These are phyloP conservation scores for Verticillium nonalfalfae DNA, from an alignment of 2,329 filamentous ascomycete species.

Conservation along the genomic window DNA sequence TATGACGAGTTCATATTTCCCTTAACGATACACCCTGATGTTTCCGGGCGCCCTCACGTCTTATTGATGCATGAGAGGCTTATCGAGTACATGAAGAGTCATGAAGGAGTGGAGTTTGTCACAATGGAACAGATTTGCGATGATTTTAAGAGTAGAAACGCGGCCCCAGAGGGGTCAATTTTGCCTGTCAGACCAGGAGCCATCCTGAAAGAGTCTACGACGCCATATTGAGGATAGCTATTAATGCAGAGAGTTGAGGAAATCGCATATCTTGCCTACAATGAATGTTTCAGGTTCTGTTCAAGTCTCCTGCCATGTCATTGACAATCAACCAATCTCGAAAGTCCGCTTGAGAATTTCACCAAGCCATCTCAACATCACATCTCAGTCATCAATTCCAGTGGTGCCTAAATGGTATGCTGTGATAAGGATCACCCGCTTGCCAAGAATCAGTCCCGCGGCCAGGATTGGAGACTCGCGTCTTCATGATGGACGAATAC, in stretches of 20 bases:
- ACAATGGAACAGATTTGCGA: slow-evolving; percentile 68
- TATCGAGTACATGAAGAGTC: slow-evolving; percentile 62
- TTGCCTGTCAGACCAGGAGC: slow-evolving; percentile 48
- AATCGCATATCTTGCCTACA: too few species aligned
- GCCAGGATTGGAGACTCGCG: too few species aligned
- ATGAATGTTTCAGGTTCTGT: too few species aligned
- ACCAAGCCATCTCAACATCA: too few species aligned
- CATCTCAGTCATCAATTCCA: too few species aligned
- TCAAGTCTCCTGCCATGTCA: too few species aligned
- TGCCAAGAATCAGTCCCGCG: too few species aligned
- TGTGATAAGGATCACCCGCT: too few species aligned
- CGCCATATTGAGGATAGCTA: neutral
- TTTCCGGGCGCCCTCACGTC: slow-evolving; percentile 65
- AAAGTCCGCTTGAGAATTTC: too few species aligned
- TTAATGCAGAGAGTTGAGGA: too few species aligned
- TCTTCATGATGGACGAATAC: neutral
- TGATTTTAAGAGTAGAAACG: slow-evolving; percentile 64
- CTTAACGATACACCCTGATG: slow-evolving; percentile 71
- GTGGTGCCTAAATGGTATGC: too few species aligned
- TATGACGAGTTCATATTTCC: slow-evolving; percentile 74
- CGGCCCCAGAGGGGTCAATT: slow-evolving; percentile 48
- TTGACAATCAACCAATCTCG: too few species aligned
- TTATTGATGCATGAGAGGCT: slow-evolving; percentile 66
- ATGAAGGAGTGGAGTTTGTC: slow-evolving; percentile 57
- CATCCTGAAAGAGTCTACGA: neutral